Evolutionary conservation across 2,329 filamentous ascomycete species (phyloP).

Genomic region (Stachybotrys echinatus): DNA sequence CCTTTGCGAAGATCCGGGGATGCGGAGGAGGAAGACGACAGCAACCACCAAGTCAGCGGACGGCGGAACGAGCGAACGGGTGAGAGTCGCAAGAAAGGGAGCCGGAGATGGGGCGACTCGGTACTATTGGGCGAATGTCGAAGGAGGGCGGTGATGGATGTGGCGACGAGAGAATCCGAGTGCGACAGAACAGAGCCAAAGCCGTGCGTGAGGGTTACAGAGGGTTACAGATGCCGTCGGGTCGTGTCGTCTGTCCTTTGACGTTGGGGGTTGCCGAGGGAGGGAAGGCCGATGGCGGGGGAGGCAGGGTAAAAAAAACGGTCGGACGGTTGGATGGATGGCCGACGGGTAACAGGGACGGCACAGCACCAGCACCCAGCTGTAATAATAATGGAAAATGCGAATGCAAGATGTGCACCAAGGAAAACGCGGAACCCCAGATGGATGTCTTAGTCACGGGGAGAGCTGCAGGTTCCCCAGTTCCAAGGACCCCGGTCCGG

Average conservation of each 20-base stretch:
- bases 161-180: background rate
- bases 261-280: background rate
- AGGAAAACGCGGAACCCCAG: background rate
- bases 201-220: too few species aligned
- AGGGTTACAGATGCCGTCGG: too few species aligned
- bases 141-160: background rate
- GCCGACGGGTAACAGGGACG: too few species aligned
- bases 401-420: background rate
- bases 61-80: background rate
- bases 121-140: background rate
- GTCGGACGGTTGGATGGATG: background rate
- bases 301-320: background rate
- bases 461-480: background rate
- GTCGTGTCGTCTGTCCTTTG: background rate
- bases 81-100: background rate
- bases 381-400: too few species aligned
- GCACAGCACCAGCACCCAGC: too few species aligned
- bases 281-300: background rate
- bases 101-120: background rate
- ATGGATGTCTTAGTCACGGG: background rate
- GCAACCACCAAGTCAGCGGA: too few species aligned
- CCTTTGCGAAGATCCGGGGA: too few species aligned
- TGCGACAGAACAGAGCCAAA: background rate
- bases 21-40: background rate
- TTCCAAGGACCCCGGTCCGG: background rate